Evolutionary conservation across 73 alveolate genomes (phyloP).

Genomic region (Uronychia setigera): DNA sequence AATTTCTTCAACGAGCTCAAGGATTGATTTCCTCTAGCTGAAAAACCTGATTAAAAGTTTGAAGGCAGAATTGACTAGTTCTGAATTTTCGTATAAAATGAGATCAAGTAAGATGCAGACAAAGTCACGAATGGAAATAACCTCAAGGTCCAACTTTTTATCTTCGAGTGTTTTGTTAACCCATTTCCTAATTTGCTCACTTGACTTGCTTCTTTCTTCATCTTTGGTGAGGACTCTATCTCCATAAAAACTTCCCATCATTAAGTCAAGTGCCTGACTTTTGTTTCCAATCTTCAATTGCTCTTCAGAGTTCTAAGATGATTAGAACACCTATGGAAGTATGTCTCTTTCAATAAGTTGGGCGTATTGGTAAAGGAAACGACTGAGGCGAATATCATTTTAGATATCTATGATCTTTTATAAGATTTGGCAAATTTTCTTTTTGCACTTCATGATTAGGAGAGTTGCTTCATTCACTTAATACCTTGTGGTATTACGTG

Average conservation of each 20-base stretch:
- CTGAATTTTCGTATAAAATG: constrained; percentile 28
- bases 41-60: constrained; percentile 12
- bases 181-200: constrained; percentile 20
- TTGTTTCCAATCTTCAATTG: too few relatives aligned
- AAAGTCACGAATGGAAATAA: constrained; percentile 5
- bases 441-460: constrained; percentile 20
- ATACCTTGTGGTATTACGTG: constrained; percentile 1
- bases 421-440: constrained; percentile 36
- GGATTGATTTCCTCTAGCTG: constrained; percentile 1
- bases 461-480: constrained; percentile 9
- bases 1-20: constrained; percentile 15
- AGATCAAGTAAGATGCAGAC: constrained; percentile 34
- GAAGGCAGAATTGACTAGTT: constrained; percentile 5
- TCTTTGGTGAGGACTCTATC: neutral
- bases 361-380: constrained; percentile 19
- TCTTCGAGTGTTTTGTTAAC: constrained; percentile 26
- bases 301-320: neutral
- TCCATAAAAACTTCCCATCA: neutral
- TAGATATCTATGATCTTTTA: constrained; percentile 28
- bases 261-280: neutral
- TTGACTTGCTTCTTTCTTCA: neutral
- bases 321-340: neutral
- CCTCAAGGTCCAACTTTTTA: constrained; percentile 25
- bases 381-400: constrained; percentile 24
- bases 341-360: neutral